Percentiles rank a stretch among this genome's conserved stretches.
These are phyloP conservation scores for Ustilaginoidea virens DNA, from an alignment of 2,329 filamentous ascomycete species.

Conservation along the genomic window DNA sequence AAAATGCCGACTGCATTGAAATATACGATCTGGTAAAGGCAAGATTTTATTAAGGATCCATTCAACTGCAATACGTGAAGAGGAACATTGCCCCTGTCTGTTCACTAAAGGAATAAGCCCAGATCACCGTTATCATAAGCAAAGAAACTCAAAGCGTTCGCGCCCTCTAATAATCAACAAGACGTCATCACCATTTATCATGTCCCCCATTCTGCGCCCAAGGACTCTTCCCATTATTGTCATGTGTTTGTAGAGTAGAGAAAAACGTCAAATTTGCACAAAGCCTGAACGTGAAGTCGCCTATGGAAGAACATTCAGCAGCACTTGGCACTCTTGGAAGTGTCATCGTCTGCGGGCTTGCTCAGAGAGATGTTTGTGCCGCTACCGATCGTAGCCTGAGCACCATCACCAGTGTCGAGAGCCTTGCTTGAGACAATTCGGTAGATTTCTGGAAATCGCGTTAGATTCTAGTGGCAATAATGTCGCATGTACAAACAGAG, in stretches of 20 bases:
- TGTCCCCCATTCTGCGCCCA: conserved; percentile 15
- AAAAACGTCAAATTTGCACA: too few relatives aligned
- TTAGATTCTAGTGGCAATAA: conserved; percentile 1
- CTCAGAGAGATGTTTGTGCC: conserved; percentile 76
- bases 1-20: too few relatives aligned
- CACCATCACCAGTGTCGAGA: conserved; percentile 73
- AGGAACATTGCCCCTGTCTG: conserved; percentile 16
- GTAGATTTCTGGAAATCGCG: conserved; percentile 67
- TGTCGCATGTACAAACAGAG: not conserved
- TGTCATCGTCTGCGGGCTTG: conserved; percentile 62
- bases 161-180: conserved; percentile 22
- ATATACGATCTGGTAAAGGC: not conserved
- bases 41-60: conserved; percentile 17
- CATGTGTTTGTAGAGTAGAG: too few relatives aligned
- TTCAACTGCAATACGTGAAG: conserved; percentile 21
- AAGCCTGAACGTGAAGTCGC: too few relatives aligned
- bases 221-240: conserved; percentile 16
- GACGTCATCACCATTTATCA: conserved; percentile 19
- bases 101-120: conserved; percentile 22
- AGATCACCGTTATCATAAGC: conserved; percentile 21
- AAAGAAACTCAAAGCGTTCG: conserved; percentile 23
- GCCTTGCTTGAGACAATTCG: conserved; percentile 97
- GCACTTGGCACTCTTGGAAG: conserved; percentile 68
- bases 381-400: conserved; percentile 64
- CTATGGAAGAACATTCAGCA: conserved; percentile 43